phyloP scores from a whole-genome alignment of 2,329 filamentous ascomycete genomes.

The Graphilbum sp. region DNA sequence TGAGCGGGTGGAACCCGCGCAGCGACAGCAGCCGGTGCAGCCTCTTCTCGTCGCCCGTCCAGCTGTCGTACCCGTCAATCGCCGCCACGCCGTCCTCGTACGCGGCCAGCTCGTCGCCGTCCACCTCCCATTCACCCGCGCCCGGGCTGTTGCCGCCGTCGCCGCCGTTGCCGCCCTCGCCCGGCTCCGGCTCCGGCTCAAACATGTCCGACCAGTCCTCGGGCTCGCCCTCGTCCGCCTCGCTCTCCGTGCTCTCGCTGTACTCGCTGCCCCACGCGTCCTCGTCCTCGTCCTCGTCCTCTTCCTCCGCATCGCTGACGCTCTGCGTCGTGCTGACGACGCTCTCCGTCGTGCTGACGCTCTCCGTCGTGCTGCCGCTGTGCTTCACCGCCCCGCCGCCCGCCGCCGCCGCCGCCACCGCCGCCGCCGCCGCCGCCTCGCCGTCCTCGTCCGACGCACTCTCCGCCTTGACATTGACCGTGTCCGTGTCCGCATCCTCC shows the following conservation, averaged over 20 bases:
- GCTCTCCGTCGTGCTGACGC: too few relatives aligned
- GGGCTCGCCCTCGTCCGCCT: conserved; percentile 10
- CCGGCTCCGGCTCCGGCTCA: neutral
- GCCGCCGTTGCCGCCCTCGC: neutral
- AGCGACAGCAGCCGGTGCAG: conserved; percentile 19
- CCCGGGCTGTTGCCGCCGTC: neutral
- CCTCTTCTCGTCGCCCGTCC: conserved; percentile 16
- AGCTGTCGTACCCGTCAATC: conserved; percentile 10
- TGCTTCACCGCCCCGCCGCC: too few relatives aligned
- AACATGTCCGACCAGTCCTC: conserved; percentile 1
- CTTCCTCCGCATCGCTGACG: too few relatives aligned
- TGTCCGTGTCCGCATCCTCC: too few relatives aligned
- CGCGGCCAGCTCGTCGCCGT: conserved; percentile 7
- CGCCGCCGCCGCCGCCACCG: too few relatives aligned
- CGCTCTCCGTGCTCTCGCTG: neutral
- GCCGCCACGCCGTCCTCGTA: conserved; percentile 7
- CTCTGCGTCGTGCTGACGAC: too few relatives aligned
- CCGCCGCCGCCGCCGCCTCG: too few relatives aligned
- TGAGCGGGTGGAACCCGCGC: conserved; percentile 18
- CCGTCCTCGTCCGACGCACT: too few relatives aligned
- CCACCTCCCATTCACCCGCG: conserved; percentile 10
- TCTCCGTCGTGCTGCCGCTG: too few relatives aligned
- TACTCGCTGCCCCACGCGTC: too few relatives aligned
- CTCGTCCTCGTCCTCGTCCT: conserved; percentile 5
- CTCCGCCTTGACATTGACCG: too few relatives aligned